Percentiles rank a stretch among this genome's conserved stretches.
phyloP scores from a whole-genome alignment of 2,329 filamentous ascomycete species.

The Pseudocercospora cruenta region DNA sequence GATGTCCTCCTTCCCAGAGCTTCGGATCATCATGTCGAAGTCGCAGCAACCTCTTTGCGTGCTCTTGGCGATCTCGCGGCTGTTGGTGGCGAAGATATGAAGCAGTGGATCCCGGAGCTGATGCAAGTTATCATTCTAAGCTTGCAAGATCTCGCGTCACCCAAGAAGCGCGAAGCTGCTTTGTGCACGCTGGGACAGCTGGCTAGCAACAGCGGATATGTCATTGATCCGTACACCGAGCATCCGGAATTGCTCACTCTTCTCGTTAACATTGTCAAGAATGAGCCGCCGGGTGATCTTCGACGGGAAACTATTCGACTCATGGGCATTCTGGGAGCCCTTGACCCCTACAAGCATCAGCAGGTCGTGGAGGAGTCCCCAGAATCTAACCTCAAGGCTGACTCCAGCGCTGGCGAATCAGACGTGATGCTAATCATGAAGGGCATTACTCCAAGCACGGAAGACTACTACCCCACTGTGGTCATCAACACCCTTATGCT shows the following conservation, averaged over 20 bases:
- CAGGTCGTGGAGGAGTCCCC: slow-evolving; percentile 89
- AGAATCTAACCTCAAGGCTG: slow-evolving; percentile 72
- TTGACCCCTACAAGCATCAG: slow-evolving; percentile 96
- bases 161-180: slow-evolving; percentile 86
- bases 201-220: slow-evolving; percentile 95
- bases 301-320: slow-evolving; percentile 94
- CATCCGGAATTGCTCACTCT: slow-evolving; percentile 93
- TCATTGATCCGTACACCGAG: slow-evolving; percentile 93
- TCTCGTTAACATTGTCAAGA: slow-evolving; percentile 89
- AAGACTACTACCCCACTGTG: slow-evolving; percentile 97
- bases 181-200: slow-evolving; percentile 88
- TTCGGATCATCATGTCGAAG: slow-evolving; percentile 78
- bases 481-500: slow-evolving; percentile 94
- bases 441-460: slow-evolving; percentile 90
- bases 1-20: slow-evolving; percentile 92
- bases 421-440: slow-evolving; percentile 99
- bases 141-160: slow-evolving; percentile 89
- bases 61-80: slow-evolving; percentile 93
- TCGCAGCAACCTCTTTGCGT: slow-evolving; percentile 92
- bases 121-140: slow-evolving; percentile 96
- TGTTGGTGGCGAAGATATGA: slow-evolving; percentile 92
- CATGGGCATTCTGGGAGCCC: slow-evolving; percentile 89
- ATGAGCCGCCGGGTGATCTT: slow-evolving; percentile 82
- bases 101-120: slow-evolving; percentile 83
- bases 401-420: slow-evolving; percentile 70